Base-by-base conservation (phyloP, 805 yeast genomes). In the Pichia gijzeniarum region DNA sequence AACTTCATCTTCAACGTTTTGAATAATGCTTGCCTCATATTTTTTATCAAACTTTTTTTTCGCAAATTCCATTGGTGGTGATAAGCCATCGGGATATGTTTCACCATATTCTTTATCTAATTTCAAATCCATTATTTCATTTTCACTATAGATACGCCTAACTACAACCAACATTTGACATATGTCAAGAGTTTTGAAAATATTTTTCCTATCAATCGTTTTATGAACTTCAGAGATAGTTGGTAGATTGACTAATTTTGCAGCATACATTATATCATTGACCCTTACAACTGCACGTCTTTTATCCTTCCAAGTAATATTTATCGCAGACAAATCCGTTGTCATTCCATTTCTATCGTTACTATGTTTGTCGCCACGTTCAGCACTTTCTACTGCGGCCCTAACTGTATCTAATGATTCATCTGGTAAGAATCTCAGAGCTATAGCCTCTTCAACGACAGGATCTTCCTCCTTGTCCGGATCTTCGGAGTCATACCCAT, bases 381-480 rank as follows among this genome's bases (percentile, higher is more conserved):
- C 48, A 5, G 90, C 88, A 39, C 64, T 62, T 43, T 85, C 95
- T 10, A 82, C 83, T 17, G 93, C 87, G 44, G 79, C 76, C 45
- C 83, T 79, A 9, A 91, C 76, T 49, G 76, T 78, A 46, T 86
- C 96, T 32, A 86, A 64, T 45, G 83, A 82, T 48, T 82, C 87
- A 53, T 77, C 72, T 1, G 70, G 67, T n/a, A 81, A 52, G 67
- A 91, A 80, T 44, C 99, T 72, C 36, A 93, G 62, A 1, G 89
- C 71, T 1, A 93, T 72, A 0, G 93, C 95, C 53, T 87, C 95
- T 58, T 93, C 98, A 8, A 88, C 69, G 49, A 88, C 67, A 1
- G 99, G 98, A 58, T 93, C 97, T 49, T 89, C 96, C 60, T 93
- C 99, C 21, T 87, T 70, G 53, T 91, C 98, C 0, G 96, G 95